These are phyloP conservation scores for Ophiostoma sp. DNA, from an alignment of 2,329 filamentous ascomycete genomes.

Conservation along the genomic window DNA sequence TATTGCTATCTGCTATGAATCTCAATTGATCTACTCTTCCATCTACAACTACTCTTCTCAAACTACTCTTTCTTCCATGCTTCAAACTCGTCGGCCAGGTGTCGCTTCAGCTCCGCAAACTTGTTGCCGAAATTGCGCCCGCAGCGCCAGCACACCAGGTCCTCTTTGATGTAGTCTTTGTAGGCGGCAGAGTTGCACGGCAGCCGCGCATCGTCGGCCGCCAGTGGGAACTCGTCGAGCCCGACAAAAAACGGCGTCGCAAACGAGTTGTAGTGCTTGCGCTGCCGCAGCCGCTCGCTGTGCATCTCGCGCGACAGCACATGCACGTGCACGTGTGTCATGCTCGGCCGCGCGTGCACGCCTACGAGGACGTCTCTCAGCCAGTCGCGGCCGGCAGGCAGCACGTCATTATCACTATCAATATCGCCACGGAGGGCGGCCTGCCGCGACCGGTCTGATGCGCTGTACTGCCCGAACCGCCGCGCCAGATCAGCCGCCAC, in stretches of 20 bases:
- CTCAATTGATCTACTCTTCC: not conserved
- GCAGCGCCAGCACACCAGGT: slow-evolving; percentile 71
- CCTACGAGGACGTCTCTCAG: slow-evolving; percentile 66
- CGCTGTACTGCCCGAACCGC: slow-evolving; percentile 58
- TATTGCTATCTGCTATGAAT: not conserved
- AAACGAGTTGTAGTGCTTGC: slow-evolving; percentile 92
- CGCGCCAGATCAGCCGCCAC: slow-evolving; percentile 72
- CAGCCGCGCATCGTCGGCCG: slow-evolving; percentile 57
- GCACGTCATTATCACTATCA: slow-evolving; percentile 54
- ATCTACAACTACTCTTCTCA: not conserved
- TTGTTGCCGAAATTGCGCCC: slow-evolving; percentile 65
- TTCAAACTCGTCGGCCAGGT: slow-evolving; percentile 58
- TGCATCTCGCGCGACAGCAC: slow-evolving; percentile 76
- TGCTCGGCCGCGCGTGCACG: slow-evolving; percentile 81
- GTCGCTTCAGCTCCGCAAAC: slow-evolving; percentile 68
- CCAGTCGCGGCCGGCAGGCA: slow-evolving; percentile 77
- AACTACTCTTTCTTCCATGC: slow-evolving; percentile 42
- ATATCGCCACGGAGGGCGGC: slow-evolving; percentile 59
- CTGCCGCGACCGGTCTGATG: slow-evolving; percentile 57
- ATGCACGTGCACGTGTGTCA: slow-evolving; percentile 90
- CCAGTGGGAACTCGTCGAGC: slow-evolving; percentile 73
- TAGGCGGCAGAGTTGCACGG: slow-evolving; percentile 30
- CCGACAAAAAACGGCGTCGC: slow-evolving; percentile 76
- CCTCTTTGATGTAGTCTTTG: not conserved
- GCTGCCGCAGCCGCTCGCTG: slow-evolving; percentile 65